Percentiles rank a stretch among this genome's conserved stretches.
Conservation (phyloP, 768 basidiomycete genomes). For the Tricholoma hemisulphureum region DNA sequence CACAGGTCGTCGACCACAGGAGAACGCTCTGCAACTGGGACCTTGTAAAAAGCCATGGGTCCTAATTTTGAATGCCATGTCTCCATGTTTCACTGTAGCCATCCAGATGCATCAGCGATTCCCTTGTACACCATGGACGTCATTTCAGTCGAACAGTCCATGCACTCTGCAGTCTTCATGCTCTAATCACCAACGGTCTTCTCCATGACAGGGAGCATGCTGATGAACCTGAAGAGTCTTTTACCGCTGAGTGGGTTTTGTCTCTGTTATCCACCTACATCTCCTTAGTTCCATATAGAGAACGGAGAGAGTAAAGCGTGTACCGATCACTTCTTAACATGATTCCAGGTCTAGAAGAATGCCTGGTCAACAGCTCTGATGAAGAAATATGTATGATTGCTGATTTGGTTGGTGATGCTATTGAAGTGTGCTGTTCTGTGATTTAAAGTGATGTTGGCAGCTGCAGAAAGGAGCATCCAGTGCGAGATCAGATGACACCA, state of each 20-base stretch:
- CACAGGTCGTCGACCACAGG: not conserved
- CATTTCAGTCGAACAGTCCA: slow-evolving; percentile 20
- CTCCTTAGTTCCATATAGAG: not conserved
- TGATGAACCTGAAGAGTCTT: slow-evolving; percentile 12
- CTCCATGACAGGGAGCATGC: slow-evolving; percentile 7
- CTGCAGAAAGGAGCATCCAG: slow-evolving; percentile 1
- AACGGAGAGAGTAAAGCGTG: not conserved
- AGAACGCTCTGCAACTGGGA: not conserved
- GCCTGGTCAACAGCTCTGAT: not conserved
- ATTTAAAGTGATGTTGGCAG: not conserved
- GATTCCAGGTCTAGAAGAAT: not conserved
- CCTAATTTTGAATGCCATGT: not conserved
- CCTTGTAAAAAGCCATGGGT: not conserved
- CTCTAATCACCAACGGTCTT: slow-evolving; percentile 13
- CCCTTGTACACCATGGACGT: slow-evolving; percentile 15
- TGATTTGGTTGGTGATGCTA: slow-evolving; percentile 5
- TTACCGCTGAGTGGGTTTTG: slow-evolving; percentile 5
- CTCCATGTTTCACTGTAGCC: not conserved
- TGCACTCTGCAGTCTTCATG: slow-evolving; percentile 18
- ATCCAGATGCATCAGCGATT: not conserved
- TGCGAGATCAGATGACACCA: not conserved
- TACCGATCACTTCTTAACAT: not conserved
- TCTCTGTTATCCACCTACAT: not conserved
- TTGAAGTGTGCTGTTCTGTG: not conserved
- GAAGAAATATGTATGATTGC: slow-evolving; percentile 1